phyloP scores from a whole-genome alignment of 1,284 basidiomycete species.

The Cryptococcus floricola region DNA sequence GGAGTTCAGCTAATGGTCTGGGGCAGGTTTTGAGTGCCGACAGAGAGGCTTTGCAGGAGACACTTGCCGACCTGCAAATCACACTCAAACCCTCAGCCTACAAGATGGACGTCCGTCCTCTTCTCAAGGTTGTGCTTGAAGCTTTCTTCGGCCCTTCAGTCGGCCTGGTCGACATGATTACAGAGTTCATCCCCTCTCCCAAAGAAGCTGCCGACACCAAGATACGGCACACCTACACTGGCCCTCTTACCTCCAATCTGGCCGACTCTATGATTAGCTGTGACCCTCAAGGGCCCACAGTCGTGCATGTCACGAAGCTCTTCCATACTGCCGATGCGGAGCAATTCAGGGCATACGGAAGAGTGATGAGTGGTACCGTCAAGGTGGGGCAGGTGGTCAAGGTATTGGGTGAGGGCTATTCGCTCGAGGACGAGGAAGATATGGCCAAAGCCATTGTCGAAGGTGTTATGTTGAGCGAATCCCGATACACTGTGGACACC shows the following conservation, averaged over 20 bases:
- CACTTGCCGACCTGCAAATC: conserved; percentile 77
- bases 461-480: conserved; percentile 45
- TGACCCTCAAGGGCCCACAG: conserved; percentile 78
- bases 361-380: conserved; percentile 88
- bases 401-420: conserved; percentile 96
- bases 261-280: conserved; percentile 76
- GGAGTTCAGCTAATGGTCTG: conserved; percentile 7
- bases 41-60: conserved; percentile 73
- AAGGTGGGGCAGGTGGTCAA: conserved; percentile 78
- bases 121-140: conserved; percentile 87
- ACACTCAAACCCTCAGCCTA: conserved; percentile 87
- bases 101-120: conserved; percentile 95
- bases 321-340: conserved; percentile 94
- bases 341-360: conserved; percentile 91
- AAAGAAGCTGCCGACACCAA: conserved; percentile 65
- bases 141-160: conserved; percentile 91
- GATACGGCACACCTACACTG: conserved; percentile 78
- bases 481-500: conserved; percentile 81
- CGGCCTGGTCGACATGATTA: conserved; percentile 89
- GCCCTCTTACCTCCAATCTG: conserved; percentile 73
- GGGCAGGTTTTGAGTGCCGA: conserved; percentile 84
- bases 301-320: conserved; percentile 89
- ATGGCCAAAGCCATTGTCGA: conserved; percentile 86
- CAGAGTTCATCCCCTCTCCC: conserved; percentile 83
- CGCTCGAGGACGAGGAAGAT: conserved; percentile 97